phyloP scores from a whole-genome alignment of 495 filamentous ascomycete species.

The Lophiotrema nucula region DNA sequence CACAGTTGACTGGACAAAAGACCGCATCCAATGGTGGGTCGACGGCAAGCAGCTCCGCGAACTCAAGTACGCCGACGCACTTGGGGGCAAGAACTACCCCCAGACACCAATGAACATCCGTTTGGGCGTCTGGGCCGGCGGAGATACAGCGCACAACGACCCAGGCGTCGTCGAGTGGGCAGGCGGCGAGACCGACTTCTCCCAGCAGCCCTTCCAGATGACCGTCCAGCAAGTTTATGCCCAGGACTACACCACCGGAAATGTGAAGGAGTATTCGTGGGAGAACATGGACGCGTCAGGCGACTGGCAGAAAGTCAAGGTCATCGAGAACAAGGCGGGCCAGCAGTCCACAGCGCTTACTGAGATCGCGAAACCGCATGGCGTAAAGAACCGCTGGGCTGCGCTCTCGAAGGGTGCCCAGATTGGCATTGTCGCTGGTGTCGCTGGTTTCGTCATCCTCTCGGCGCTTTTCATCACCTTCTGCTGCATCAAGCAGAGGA shows the following conservation, averaged over 20 bases:
- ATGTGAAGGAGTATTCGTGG: conserved; percentile 32
- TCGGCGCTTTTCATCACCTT: conserved; percentile 51
- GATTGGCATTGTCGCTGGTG: conserved; percentile 57
- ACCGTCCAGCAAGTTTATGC: conserved; percentile 28
- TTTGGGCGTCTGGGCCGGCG: conserved; percentile 31
- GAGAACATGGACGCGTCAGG: conserved; percentile 26
- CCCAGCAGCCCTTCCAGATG: conserved; percentile 31
- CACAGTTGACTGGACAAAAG: conserved; percentile 36
- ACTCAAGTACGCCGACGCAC: conserved; percentile 24
- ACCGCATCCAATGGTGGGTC: conserved; percentile 32
- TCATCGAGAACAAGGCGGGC: conserved; percentile 60
- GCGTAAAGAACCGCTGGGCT: conserved; percentile 41
- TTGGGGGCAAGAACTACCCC: conserved; percentile 33
- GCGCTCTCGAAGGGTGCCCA: conserved; percentile 54
- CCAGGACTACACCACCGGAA: conserved; percentile 31
- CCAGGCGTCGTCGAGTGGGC: conserved; percentile 32
- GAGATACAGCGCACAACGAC: conserved; percentile 25
- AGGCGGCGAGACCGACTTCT: conserved; percentile 30
- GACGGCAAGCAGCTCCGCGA: conserved; percentile 32
- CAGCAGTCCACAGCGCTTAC: conserved; percentile 59
- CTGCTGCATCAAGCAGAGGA: conserved; percentile 67
- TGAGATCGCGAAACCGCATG: conserved; percentile 24
- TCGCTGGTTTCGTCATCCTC: conserved; percentile 53
- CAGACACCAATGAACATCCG: conserved; percentile 37
- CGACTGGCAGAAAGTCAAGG: conserved; percentile 68